These are phyloP conservation scores for Pelargonium citronellum DNA, from an alignment of 441 rosid species.

Conservation along the genomic window DNA sequence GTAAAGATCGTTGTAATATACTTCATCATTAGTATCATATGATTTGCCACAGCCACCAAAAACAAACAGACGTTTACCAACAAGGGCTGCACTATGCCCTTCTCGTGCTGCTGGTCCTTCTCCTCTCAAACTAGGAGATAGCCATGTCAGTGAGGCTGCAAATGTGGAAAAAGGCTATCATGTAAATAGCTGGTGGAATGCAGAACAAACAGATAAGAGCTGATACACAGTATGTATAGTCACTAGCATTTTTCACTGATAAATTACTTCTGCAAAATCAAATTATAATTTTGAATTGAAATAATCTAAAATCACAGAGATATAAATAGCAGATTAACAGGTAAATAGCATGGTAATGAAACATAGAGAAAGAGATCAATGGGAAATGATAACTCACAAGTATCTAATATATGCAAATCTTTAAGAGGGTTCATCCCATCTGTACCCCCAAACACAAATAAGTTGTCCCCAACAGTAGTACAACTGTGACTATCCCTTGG, in stretches of 20 bases:
- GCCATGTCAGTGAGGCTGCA: conserved; percentile 82
- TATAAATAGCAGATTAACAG: neutral
- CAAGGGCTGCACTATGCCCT: conserved; percentile 88
- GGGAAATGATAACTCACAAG: conserved; percentile 45
- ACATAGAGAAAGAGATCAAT: neutral
- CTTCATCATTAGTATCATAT: conserved; percentile 47
- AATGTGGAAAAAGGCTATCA: neutral
- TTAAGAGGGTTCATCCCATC: conserved; percentile 76
- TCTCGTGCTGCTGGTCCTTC: conserved; percentile 90
- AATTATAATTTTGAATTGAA: neutral
- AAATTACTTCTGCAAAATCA: neutral
- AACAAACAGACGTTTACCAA: conserved; percentile 79
- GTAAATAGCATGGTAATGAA: neutral
- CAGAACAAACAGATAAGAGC: conserved; percentile 4
- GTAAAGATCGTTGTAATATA: conserved; percentile 83
- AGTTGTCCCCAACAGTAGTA: conserved; percentile 63
- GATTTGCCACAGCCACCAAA: conserved; percentile 95
- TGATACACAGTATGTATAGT: neutral
- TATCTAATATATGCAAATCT: conserved; percentile 75
- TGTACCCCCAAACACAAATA: conserved; percentile 86
- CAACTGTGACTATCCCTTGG: conserved; percentile 94
- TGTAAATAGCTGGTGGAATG: neutral
- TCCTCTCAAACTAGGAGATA: conserved; percentile 74
- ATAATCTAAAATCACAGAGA: neutral
- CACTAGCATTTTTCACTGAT: neutral